These are phyloP conservation scores for Oxyria digyna DNA, from an alignment of 148 eudicot genomes.

Conservation along the genomic window DNA sequence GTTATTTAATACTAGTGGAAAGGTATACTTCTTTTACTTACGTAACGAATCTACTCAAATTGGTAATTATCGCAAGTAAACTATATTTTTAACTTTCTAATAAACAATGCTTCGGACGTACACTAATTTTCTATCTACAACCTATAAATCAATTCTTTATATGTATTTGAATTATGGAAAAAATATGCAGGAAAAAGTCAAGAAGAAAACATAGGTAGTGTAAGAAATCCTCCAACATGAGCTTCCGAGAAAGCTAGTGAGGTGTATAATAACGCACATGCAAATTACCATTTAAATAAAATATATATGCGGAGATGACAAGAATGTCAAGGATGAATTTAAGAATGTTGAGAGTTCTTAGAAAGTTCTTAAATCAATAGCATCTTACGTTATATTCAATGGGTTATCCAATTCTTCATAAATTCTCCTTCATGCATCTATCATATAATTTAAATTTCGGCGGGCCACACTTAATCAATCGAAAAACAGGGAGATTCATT, in stretches of 20 bases:
- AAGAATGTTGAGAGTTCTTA: not conserved
- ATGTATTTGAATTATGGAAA: not conserved
- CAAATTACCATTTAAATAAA: not conserved
- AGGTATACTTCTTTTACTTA: not conserved
- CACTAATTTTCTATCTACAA: not conserved
- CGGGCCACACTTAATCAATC: too few relatives aligned
- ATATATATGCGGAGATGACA: not conserved
- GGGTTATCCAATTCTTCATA: not conserved
- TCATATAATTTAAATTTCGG: not conserved
- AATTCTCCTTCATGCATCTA: not conserved
- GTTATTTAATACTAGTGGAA: not conserved
- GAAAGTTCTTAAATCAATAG: not conserved
- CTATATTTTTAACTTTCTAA: too few relatives aligned
- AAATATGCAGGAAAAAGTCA: not conserved
- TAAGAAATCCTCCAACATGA: not conserved
- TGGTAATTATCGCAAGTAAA: not conserved
- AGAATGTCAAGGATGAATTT: not conserved
- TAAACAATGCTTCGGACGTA: not conserved
- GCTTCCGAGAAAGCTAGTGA: not conserved
- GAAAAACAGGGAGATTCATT: too few relatives aligned
- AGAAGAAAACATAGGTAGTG: not conserved
- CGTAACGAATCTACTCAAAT: not conserved
- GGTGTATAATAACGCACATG: slow-evolving; percentile 1
- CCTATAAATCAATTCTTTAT: not conserved
- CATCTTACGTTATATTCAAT: not conserved